Base-by-base conservation (phyloP, 163 green algal genomes). In the Chlamydomonas reinhardtii region DNA sequence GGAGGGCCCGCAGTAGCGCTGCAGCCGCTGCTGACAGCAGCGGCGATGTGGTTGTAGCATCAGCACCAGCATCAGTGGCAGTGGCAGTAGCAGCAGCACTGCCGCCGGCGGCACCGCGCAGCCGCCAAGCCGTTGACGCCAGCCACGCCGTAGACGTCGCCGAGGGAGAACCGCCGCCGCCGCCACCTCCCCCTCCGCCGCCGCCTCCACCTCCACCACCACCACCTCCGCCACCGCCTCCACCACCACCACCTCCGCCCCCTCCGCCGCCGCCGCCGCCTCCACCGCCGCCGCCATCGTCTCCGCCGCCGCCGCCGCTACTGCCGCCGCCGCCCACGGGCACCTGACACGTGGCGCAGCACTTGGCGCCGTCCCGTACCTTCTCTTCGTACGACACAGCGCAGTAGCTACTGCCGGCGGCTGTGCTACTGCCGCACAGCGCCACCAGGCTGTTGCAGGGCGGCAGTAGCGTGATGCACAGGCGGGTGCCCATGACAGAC, bases 291-390 rank as follows among this genome's bases (percentile, higher is more conserved):
- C 68, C 78, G 35, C 68, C 68, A 9, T n/a, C 39, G 8, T 16
- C 14, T 0, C 31, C 68, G 25, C 54, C 69, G 35, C 68, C 32
- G 2, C 19, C 68, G 32, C 54, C 69, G 27, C 52, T 56, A 14
- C 48, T 56, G 27, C 54, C 16, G 19, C 68, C 78, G 52, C 64
- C 78, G 31, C 35, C 69, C 3, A 87, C 81, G 20, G 81, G 81
- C 59, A 87, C n/a, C 71, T 87, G 81, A 29, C 81, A 87, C 2
- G 81, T 87, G 16, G 19, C 4, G 59, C 81, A 87, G 37, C 81
- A 87, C 81, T 43, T 54, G 22, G 66, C 37, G 43, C 34, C 39
- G 25, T 73, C 54, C 12, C 34, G 8, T 5, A 19, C 11, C 69
- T 65, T 61, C 54, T 86, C 61, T 35, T 87, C 81, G 71, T 87